A percentile compares a stretch with the other conserved stretches of the same genome.
These are phyloP conservation scores for Babesia divergens DNA, from an alignment of 169 alveolate species.

Conservation along the genomic window DNA sequence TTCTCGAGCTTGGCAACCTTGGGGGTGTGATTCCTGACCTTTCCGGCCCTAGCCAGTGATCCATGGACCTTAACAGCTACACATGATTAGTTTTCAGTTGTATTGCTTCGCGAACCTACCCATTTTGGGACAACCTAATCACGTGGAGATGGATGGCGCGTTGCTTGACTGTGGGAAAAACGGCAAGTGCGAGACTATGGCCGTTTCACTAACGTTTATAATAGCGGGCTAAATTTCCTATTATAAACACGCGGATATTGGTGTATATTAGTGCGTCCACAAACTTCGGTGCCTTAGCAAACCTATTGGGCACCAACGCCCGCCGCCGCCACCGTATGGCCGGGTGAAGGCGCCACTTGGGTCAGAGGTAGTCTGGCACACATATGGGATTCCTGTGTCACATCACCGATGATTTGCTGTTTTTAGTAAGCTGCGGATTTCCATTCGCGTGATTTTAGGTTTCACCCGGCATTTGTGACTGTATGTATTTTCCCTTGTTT, in stretches of 20 bases:
- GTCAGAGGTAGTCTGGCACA: not conserved
- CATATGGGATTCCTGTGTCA: not conserved
- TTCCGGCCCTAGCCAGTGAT: slow-evolving; percentile 98
- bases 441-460: too few species aligned
- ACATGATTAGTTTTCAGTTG: not conserved
- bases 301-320: slow-evolving; percentile 31
- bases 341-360: not conserved
- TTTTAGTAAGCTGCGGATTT: too few species aligned
- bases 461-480: too few species aligned
- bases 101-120: slow-evolving; percentile 3
- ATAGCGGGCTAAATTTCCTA: not conserved
- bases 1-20: slow-evolving; percentile 94
- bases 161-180: not conserved
- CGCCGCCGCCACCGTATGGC: slow-evolving; percentile 10
- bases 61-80: slow-evolving; percentile 91
- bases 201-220: not conserved
- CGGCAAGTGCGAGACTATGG: not conserved
- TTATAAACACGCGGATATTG: not conserved
- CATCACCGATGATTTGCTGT: too few species aligned
- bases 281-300: too few species aligned
- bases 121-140: slow-evolving; percentile 15
- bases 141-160: not conserved
- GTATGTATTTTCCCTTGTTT: too few species aligned
- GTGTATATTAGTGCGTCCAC: too few species aligned
- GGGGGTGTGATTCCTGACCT: slow-evolving; percentile 97